These are phyloP conservation scores for Picochlorum costavermella DNA, from an alignment of 139 green algal species.

Conservation along the genomic window DNA sequence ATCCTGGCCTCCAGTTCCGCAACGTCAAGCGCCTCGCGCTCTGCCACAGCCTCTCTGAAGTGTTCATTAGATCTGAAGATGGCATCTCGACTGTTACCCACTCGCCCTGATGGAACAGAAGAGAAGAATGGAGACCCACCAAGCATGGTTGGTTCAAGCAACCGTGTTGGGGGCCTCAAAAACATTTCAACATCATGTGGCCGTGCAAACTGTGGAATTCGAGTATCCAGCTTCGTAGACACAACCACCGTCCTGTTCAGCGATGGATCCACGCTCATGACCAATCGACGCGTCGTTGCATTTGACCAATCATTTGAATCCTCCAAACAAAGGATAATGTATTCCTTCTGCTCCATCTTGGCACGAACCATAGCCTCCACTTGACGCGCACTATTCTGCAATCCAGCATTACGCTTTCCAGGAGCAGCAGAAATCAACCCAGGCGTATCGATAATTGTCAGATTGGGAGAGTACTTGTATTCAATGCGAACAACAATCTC, in stretches of 20 bases:
- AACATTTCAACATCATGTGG: constrained; percentile 83
- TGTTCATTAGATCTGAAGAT: constrained; percentile 83
- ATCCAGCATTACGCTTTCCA: constrained; percentile 59
- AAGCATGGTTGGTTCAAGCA: constrained; percentile 71
- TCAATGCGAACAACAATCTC: constrained; percentile 93
- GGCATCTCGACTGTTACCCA: constrained; percentile 65
- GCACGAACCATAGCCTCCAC: constrained; percentile 79
- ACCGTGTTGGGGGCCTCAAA: constrained; percentile 54
- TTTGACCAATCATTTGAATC: constrained; percentile 92
- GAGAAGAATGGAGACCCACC: constrained; percentile 90
- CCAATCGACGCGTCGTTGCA: constrained; percentile 78
- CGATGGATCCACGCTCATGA: constrained; percentile 86
- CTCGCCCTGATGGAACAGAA: constrained; percentile 81
- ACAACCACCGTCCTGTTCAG: constrained; percentile 86
- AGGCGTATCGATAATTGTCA: constrained; percentile 96
- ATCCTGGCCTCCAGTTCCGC: constrained; percentile 60
- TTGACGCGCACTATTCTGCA: constrained; percentile 56
- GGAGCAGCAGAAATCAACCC: constrained; percentile 88
- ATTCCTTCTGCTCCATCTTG: constrained; percentile 89
- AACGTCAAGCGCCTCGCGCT: constrained; percentile 65
- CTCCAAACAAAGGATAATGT: constrained; percentile 95
- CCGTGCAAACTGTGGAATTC: constrained; percentile 84
- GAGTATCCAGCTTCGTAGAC: constrained; percentile 93
- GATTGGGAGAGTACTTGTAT: constrained; percentile 92
- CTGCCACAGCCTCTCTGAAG: constrained; percentile 71